phyloP scores from a whole-genome alignment of 305 asterid species.

The Caryopteris hybrid region DNA sequence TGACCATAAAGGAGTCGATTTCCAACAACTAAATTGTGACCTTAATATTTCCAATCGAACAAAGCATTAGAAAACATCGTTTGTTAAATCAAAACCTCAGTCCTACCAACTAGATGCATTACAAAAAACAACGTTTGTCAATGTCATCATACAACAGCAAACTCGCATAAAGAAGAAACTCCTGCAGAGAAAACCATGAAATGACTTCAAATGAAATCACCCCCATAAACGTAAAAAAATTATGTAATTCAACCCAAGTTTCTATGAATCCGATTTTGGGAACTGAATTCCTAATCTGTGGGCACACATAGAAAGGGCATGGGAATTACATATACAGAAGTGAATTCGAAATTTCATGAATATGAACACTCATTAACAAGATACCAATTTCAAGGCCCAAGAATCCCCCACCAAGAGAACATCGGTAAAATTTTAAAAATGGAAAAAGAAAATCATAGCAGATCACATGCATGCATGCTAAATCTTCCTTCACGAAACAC shows the following conservation, averaged over 20 bases:
- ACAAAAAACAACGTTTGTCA: too few species aligned
- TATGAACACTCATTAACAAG: background rate
- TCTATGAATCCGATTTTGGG: background rate
- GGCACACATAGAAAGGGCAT: background rate
- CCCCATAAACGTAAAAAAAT: background rate
- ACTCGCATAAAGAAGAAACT: background rate
- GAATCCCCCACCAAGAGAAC: background rate
- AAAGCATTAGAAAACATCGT: background rate
- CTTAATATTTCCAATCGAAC: background rate
- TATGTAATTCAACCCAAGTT: background rate
- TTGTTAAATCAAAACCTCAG: background rate
- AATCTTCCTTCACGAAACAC: background rate
- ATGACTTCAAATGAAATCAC: background rate
- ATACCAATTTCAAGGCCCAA: background rate
- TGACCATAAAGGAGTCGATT: too few species aligned
- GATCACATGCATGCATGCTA: background rate
- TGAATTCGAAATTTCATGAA: background rate
- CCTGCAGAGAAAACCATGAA: background rate
- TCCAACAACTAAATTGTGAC: too few species aligned
- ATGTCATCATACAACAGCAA: background rate
- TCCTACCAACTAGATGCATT: background rate
- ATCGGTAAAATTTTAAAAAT: background rate
- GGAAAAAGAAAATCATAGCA: background rate
- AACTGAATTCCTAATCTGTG: background rate
- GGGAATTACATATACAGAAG: background rate